Evolutionary conservation across 768 basidiomycete species (phyloP), one percentile per base, ranked within the genome.

Genomic region (Psilocybe cubensis): DNA sequence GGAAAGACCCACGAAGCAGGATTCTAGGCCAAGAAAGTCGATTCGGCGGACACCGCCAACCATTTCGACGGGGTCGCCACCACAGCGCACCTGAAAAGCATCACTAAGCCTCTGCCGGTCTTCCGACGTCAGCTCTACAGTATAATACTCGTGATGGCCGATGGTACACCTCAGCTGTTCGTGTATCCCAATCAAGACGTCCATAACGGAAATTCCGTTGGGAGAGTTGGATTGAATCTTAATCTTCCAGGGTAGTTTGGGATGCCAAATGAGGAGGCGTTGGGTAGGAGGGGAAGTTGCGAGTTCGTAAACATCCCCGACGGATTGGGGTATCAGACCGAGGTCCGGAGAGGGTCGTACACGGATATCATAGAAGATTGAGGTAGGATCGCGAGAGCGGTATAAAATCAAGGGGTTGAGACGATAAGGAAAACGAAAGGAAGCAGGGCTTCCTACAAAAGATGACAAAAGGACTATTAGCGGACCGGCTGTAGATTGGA

Each of bases 241-340:
- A 62, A 86, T 77, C 58, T 75, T 79, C 83, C 83, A 84, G 5
- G 84, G 84, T 8, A 82, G 66, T 41, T 75, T 76, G 9, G 71
- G 62, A 64, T 82, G 80, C 67, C 77, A 84, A 44, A 85, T 60
- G 18, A 76, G 74, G 71, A 86, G 76, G 49, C 70, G 69, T 27
- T 72, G 68, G 14, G 78, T 70, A 2, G 79, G 77, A 4, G 83
- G 84, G 28, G 72, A 73, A 14, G 82, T 83, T 25, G 76, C 79
- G 29, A 79, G 73, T 52, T 72, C 72, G 46, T 48, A 48, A 17
- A 48, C n/a, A 28, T 48, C 46, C n/a, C 6, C 23, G 5, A 24
- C 28, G 46, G 8, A 7, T 4, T 31, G 46, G 28, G n/a, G 46
- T 18, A 43, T 14, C 33, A 57, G 33, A 29, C 56, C 47, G 4